phyloP scores from a whole-genome alignment of 2,329 filamentous ascomycete species.

The Coleophoma cylindrospora region DNA sequence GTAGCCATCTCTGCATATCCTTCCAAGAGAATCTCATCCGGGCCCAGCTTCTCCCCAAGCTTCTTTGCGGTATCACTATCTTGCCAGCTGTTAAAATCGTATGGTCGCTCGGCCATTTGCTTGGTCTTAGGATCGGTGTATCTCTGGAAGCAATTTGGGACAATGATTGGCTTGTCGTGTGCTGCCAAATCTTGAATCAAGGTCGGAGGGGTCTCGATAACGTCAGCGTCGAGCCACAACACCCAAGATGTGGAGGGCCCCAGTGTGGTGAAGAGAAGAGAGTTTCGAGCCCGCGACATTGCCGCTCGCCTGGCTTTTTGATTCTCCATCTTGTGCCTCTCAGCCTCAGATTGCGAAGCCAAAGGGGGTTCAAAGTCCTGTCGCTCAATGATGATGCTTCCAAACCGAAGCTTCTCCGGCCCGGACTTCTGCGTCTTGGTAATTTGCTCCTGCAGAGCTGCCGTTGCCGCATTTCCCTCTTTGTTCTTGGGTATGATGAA shows the following conservation, averaged over 20 bases:
- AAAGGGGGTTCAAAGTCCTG: constrained; percentile 90
- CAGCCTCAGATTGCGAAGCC: constrained; percentile 74
- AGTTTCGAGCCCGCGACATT: constrained; percentile 93
- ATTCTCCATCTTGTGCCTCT: constrained; percentile 86
- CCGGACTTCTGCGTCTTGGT: constrained; percentile 76
- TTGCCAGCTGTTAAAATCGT: constrained; percentile 98
- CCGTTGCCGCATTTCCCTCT: constrained; percentile 83
- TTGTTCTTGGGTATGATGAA: constrained; percentile 95
- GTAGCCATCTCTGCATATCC: constrained; percentile 92
- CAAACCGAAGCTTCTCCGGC: constrained; percentile 76
- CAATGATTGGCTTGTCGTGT: constrained; percentile 86
- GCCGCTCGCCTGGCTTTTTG: constrained; percentile 82
- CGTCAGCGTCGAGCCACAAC: constrained; percentile 89
- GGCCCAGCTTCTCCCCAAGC: constrained; percentile 74
- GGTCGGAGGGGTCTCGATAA: constrained; percentile 78
- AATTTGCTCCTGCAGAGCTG: constrained; percentile 78
- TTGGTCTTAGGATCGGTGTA: constrained; percentile 68
- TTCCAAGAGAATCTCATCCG: constrained; percentile 88
- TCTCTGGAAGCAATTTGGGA: constrained; percentile 92
- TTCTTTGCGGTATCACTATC: constrained; percentile 77
- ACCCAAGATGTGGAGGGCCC: constrained; percentile 93
- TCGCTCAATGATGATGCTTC: constrained; percentile 87
- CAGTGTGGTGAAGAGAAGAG: constrained; percentile 88
- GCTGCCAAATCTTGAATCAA: constrained; percentile 88
- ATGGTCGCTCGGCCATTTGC: constrained; percentile 71